Evolutionary conservation across 2,329 filamentous ascomycete species (phyloP).

Genomic region (Penicillium sp.): DNA sequence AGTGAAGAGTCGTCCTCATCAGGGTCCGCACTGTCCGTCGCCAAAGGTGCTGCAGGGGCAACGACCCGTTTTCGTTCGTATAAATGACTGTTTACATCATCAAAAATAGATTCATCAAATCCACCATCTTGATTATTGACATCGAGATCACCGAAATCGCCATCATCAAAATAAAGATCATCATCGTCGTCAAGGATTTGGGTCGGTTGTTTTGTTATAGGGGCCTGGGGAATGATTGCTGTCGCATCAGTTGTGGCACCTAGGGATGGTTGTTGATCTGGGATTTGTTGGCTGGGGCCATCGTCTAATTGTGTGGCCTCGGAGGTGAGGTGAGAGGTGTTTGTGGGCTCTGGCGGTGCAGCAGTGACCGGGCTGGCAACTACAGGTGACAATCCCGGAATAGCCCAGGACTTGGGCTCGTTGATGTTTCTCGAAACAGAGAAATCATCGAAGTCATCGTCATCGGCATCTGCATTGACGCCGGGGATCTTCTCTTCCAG

Average conservation of each 20-base stretch:
- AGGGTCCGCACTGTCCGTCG: slow-evolving; percentile 3
- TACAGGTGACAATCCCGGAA: slow-evolving; percentile 36
- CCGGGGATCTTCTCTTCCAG: slow-evolving; percentile 49
- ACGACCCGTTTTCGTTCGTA: slow-evolving; percentile 37
- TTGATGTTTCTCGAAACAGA: slow-evolving; percentile 22
- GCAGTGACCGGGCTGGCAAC: slow-evolving; percentile 32
- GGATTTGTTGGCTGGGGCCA: not conserved
- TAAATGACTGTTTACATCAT: slow-evolving; percentile 45
- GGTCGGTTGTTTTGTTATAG: not conserved
- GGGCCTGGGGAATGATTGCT: not conserved
- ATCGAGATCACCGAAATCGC: slow-evolving; percentile 42
- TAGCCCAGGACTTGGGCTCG: slow-evolving; percentile 31
- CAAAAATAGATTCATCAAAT: slow-evolving; percentile 50
- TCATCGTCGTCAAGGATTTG: slow-evolving; percentile 30
- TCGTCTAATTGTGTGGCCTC: not conserved
- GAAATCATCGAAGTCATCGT: slow-evolving; percentile 34
- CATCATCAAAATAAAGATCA: slow-evolving; percentile 49
- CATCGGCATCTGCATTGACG: slow-evolving; percentile 46
- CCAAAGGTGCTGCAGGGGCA: slow-evolving; percentile 9
- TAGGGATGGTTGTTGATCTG: not conserved
- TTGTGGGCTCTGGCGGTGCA: slow-evolving; percentile 14
- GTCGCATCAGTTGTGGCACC: not conserved
- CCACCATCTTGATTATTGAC: slow-evolving; percentile 29
- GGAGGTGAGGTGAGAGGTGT: not conserved
- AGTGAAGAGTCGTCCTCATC: slow-evolving; percentile 3